Conservation (phyloP, 805 yeast genomes). For the Lipomyces mesembrius region DNA sequence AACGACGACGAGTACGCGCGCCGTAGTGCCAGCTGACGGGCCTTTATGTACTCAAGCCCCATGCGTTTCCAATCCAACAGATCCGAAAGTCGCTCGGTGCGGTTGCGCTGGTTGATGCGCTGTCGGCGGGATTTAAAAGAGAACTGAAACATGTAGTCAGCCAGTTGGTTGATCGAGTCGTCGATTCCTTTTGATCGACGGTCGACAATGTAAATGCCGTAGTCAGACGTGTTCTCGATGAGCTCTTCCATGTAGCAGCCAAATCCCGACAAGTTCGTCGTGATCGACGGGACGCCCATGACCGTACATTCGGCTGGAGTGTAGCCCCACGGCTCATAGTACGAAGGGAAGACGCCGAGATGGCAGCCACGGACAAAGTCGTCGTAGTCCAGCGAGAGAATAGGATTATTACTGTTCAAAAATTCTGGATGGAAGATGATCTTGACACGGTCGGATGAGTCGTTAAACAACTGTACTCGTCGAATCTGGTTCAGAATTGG, state of each 20-base stretch:
- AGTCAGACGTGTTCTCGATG: constrained; percentile 90
- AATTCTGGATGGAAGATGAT: constrained; percentile 98
- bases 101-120: constrained; percentile 94
- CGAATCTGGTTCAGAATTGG: constrained; percentile 92
- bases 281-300: constrained; percentile 98
- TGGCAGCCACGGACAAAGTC: constrained; percentile 98
- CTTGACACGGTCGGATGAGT: constrained; percentile 88
- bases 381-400: constrained; percentile 89
- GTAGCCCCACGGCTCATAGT: constrained; percentile 99
- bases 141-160: constrained; percentile 88
- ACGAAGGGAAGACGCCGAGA: constrained; percentile 96
- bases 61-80: constrained; percentile 95
- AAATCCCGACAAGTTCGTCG: constrained; percentile 94
- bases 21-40: constrained; percentile 86
- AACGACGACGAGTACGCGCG: constrained; percentile 92
- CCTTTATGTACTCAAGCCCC: constrained; percentile 96
- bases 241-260: constrained; percentile 99
- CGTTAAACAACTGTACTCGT: constrained; percentile 86
- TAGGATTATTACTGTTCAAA: constrained; percentile 91
- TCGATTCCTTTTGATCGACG: constrained; percentile 90
- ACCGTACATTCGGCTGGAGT: constrained; percentile 99
- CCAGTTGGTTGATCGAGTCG: constrained; percentile 88
- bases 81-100: constrained; percentile 93
- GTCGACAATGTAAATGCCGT: constrained; percentile 96
- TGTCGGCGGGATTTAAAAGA: constrained; percentile 90